Conservation (phyloP, 2,329 filamentous ascomycete genomes). For the Xylaria sp. region DNA sequence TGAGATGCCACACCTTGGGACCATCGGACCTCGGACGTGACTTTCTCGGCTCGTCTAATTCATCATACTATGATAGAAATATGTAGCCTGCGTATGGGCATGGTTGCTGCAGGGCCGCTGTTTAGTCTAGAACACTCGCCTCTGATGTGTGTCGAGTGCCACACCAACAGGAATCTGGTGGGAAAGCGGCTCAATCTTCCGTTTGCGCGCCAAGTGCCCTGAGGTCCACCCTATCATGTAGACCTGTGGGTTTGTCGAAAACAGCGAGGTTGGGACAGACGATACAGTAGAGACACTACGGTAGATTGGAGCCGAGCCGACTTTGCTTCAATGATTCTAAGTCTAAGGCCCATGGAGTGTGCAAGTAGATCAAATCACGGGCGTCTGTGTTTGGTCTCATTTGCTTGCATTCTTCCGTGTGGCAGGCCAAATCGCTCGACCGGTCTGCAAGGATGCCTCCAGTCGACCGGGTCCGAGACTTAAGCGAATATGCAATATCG, state of each 20-base stretch:
- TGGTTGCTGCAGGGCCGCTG: slow-evolving; percentile 15
- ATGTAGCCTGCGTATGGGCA: slow-evolving; percentile 10
- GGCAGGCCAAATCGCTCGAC: slow-evolving; percentile 20
- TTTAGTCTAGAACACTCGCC: slow-evolving; percentile 20
- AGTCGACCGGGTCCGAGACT: slow-evolving; percentile 11
- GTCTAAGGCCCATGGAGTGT: not conserved
- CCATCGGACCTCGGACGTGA: slow-evolving; percentile 8
- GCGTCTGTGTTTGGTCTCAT: slow-evolving; percentile 14
- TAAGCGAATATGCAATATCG: slow-evolving; percentile 26
- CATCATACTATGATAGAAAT: not conserved
- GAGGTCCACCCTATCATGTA: not conserved
- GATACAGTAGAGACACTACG: not conserved
- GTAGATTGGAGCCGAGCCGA: slow-evolving; percentile 5
- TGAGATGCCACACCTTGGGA: slow-evolving; percentile 1
- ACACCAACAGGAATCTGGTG: slow-evolving; percentile 16
- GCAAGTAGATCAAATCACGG: not conserved
- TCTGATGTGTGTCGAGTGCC: slow-evolving; percentile 12
- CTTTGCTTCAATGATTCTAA: not conserved
- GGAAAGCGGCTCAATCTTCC: slow-evolving; percentile 28
- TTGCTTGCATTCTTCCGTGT: slow-evolving; percentile 21
- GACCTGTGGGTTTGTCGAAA: not conserved
- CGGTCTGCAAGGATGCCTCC: slow-evolving; percentile 26
- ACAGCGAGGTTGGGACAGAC: not conserved
- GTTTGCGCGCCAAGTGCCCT: slow-evolving; percentile 6
- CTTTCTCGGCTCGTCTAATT: slow-evolving; percentile 11